Evolutionary conservation across 805 yeast genomes (phyloP), one percentile per base, ranked within the genome.

Genomic region (Komagataella pseudopastoris): DNA sequence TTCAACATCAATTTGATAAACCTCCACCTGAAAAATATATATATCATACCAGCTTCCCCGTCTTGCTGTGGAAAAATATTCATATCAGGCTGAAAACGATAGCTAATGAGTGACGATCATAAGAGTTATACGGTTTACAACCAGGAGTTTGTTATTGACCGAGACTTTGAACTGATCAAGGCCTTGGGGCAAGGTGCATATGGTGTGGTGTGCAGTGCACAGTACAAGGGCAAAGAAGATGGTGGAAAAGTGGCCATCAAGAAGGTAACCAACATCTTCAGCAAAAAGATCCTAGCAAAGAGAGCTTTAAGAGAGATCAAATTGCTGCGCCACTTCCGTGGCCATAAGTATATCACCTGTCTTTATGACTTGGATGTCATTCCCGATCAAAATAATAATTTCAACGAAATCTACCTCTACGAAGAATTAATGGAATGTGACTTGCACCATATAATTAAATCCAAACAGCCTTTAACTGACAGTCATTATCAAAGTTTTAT

Each of bases 171-270:
- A 62, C 76, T 93, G 58, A 88, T 88, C 53, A 45, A 87, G 57
- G 78, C 91, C n/a, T 82, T 91, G 2, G 98, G 98, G 6, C 96
- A 89, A 66, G 98, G 98, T 17, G 97, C 98, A 0, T 91, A 91
- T 63, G 98, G 98, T 5, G 81, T 90, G 8, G 98, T 91, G 8
- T 82, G 96, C 65, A 80, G 91, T 8, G 97, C 97, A 0, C 68
- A 82, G 8, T 96, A 91, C 66, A 78, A 80, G 60, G 96, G 96
- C 5, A 77, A 93, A 1, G 83, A 84, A 51, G 90, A 85, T 30
- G 39, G 39, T 10, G 39, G 39, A 58, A 80, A 80, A 56, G 97
- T 91, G n/a, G 98, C 98, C 45, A 89, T 91, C 61, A 91, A 91
- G 67, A 91, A 90, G 68, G 88, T 91, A 6, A 30, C 39, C 56